Conservation (phyloP, 148 eudicot species). For the Diospyros lotus region DNA sequence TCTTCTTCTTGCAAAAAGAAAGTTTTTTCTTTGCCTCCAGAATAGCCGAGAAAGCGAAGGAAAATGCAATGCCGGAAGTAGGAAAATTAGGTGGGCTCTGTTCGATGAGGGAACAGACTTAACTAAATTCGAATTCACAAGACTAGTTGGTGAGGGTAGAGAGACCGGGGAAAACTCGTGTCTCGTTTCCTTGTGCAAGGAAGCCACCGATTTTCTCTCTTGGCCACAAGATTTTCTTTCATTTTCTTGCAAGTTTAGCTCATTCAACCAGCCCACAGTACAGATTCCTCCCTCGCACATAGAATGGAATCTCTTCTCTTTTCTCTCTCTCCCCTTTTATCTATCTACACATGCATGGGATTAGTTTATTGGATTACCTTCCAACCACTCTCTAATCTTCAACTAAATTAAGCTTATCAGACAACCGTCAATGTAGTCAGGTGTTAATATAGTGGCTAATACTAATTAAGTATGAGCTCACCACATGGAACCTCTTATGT, state of each 20-base stretch:
- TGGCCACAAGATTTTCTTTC: background rate
- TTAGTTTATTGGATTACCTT: background rate
- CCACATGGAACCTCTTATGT: too few relatives aligned
- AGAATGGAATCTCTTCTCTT: background rate
- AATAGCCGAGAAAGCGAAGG: too few relatives aligned
- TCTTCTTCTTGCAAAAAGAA: too few relatives aligned
- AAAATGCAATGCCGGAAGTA: too few relatives aligned
- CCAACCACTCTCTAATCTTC: constrained; percentile 24
- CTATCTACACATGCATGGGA: too few relatives aligned
- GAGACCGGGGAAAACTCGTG: background rate
- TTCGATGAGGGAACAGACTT: too few relatives aligned
- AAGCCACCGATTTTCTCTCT: background rate
- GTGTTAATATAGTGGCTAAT: background rate
- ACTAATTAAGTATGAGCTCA: too few relatives aligned
- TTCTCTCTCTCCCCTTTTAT: too few relatives aligned
- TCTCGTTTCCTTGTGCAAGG: background rate
- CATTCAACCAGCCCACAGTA: too few relatives aligned
- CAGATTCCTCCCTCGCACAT: background rate
- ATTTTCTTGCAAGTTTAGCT: constrained; percentile 4
- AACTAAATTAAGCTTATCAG: constrained; percentile 18
- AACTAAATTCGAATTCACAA: background rate
- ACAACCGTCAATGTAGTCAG: too few relatives aligned
- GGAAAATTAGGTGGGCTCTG: background rate
- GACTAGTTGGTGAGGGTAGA: constrained; percentile 38
- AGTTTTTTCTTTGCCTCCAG: too few relatives aligned